Evolutionary conservation across 768 basidiomycete genomes (phyloP).

Genomic region (Lactarius akahatsu): DNA sequence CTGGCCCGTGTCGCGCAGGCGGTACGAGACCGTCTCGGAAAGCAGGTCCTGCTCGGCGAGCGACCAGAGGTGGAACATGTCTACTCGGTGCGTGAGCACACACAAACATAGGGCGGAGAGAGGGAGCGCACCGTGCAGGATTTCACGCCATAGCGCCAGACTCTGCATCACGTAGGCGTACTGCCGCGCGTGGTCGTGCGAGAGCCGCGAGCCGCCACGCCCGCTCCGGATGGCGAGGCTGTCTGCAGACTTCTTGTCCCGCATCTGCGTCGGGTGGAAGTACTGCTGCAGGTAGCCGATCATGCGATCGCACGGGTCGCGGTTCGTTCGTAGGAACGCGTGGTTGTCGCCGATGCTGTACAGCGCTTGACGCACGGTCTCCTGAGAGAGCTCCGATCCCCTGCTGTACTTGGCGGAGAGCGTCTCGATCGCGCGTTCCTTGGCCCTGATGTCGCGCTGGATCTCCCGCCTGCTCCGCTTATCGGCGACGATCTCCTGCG

Average conservation of each 20-base stretch:
- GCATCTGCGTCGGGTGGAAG: slow-evolving; percentile 72
- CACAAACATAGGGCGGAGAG: neutral
- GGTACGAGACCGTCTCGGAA: slow-evolving; percentile 69
- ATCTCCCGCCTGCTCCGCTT: slow-evolving; percentile 70
- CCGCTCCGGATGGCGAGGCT: slow-evolving; percentile 82
- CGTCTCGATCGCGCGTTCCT: slow-evolving; percentile 81
- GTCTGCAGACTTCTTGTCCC: slow-evolving; percentile 49
- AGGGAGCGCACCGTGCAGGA: slow-evolving; percentile 62
- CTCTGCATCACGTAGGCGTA: slow-evolving; percentile 86
- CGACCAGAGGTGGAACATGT: slow-evolving; percentile 88
- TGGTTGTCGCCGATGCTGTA: slow-evolving; percentile 92
- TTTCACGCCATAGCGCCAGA: slow-evolving; percentile 83
- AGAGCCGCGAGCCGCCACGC: slow-evolving; percentile 73
- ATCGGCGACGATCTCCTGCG: slow-evolving; percentile 79
- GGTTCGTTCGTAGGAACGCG: slow-evolving; percentile 81
- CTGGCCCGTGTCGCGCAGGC: slow-evolving; percentile 85
- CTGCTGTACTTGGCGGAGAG: slow-evolving; percentile 64
- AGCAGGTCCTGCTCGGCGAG: slow-evolving; percentile 79
- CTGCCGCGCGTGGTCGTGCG: slow-evolving; percentile 82
- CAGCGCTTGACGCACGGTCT: slow-evolving; percentile 71
- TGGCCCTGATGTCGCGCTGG: slow-evolving; percentile 79
- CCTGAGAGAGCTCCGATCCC: slow-evolving; percentile 53
- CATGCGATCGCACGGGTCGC: slow-evolving; percentile 87
- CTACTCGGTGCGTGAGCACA: slow-evolving; percentile 38
- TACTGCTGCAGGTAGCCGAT: slow-evolving; percentile 71